Conservation (phyloP, 2,329 filamentous ascomycete species). For the Didymella keratinophila region DNA sequence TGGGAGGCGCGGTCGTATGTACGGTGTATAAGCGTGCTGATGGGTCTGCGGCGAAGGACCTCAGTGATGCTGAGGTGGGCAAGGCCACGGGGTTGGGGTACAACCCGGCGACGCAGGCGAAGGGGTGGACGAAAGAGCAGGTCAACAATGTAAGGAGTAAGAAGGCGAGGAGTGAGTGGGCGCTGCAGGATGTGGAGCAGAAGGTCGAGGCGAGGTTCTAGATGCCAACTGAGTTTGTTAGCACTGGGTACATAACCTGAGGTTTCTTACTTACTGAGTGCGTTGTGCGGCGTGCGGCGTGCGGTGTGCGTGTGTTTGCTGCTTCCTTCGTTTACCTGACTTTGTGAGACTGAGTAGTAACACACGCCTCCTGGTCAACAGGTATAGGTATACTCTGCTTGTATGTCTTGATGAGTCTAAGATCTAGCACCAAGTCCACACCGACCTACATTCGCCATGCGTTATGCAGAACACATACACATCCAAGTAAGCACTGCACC, state of each 20-base stretch:
- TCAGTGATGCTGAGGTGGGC: slow-evolving; percentile 71
- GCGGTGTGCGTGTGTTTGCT: too few relatives aligned
- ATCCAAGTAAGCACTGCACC: not conserved
- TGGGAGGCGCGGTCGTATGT: slow-evolving; percentile 89
- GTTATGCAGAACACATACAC: not conserved
- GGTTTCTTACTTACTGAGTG: not conserved
- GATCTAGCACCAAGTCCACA: slow-evolving; percentile 28
- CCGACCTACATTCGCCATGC: not conserved
- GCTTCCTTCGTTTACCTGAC: not conserved
- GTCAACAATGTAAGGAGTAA: slow-evolving; percentile 73
- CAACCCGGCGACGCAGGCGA: slow-evolving; percentile 89
- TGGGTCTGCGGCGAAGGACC: slow-evolving; percentile 66
- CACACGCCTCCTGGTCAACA: not conserved
- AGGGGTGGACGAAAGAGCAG: slow-evolving; percentile 84
- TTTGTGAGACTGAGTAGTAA: not conserved
- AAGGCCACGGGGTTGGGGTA: slow-evolving; percentile 78
- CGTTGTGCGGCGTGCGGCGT: not conserved
- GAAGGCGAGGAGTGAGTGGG: slow-evolving; percentile 73
- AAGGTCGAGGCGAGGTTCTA: slow-evolving; percentile 77
- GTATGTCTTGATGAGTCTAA: slow-evolving; percentile 32
- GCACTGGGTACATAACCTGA: not conserved
- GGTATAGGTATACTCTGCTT: not conserved
- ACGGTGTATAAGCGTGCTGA: slow-evolving; percentile 89
- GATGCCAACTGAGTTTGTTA: not conserved
- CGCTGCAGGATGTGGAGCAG: slow-evolving; percentile 75